Conservation (phyloP, 2,329 filamentous ascomycete genomes). For the Aspergillus pseudoterreus region DNA sequence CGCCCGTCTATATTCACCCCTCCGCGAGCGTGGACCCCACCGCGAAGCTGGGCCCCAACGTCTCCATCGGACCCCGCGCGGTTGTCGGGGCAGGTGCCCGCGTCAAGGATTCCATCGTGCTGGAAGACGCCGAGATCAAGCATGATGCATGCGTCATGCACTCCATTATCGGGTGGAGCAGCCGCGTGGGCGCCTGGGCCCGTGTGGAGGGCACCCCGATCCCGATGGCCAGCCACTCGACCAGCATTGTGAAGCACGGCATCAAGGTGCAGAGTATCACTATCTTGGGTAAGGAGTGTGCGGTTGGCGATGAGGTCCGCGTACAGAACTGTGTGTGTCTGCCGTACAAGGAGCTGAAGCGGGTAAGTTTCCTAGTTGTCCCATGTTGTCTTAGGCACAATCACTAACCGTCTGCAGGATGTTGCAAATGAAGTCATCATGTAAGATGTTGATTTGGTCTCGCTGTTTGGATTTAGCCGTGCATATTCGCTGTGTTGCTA, state of each 20-base stretch:
- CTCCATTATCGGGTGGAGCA: conserved; percentile 95
- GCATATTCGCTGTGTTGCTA: not conserved
- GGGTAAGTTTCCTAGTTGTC: conserved; percentile 56
- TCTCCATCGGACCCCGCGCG: conserved; percentile 89
- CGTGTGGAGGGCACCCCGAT: conserved; percentile 94
- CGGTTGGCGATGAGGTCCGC: conserved; percentile 86
- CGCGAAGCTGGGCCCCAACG: conserved; percentile 94
- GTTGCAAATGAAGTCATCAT: conserved; percentile 71
- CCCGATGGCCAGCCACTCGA: conserved; percentile 80
- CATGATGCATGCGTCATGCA: conserved; percentile 95
- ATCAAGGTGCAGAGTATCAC: conserved; percentile 99
- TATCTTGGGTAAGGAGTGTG: conserved; percentile 94
- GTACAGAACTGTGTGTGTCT: conserved; percentile 98
- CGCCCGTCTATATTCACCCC: conserved; percentile 93
- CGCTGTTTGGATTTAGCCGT: not conserved
- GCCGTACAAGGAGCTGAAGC: conserved; percentile 96
- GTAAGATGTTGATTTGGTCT: conserved; percentile 49
- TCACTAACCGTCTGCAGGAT: conserved; percentile 24
- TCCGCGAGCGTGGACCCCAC: conserved; percentile 86
- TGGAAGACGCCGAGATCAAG: conserved; percentile 93
- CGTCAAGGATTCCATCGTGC: conserved; percentile 92
- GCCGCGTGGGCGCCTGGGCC: conserved; percentile 95
- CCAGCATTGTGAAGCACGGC: conserved; percentile 94
- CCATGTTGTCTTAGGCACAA: not conserved
- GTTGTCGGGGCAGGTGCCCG: conserved; percentile 80